These are phyloP conservation scores for Hymenotorrendiella dingleyae DNA, from an alignment of 2,329 filamentous ascomycete genomes.

Conservation along the genomic window DNA sequence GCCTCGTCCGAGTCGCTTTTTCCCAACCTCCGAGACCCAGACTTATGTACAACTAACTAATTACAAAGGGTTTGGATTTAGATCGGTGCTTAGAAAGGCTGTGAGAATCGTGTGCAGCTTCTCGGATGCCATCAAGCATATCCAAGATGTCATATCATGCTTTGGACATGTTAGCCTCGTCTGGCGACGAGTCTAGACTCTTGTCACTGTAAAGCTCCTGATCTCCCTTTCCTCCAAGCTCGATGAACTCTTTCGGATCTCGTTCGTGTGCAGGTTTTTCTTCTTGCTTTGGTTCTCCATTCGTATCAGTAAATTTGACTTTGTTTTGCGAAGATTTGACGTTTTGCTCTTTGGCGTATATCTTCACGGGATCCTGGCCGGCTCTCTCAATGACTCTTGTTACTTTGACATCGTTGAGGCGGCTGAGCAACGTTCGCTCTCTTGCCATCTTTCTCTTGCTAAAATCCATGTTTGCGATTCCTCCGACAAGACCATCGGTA, in stretches of 20 bases:
- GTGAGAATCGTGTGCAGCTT: no score
- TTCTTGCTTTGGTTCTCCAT: conserved; percentile 46
- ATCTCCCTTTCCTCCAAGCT: conserved; percentile 82
- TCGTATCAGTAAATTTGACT: conserved; percentile 26
- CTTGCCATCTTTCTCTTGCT: conserved; percentile 71
- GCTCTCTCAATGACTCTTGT: conserved; percentile 50
- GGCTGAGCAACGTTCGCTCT: conserved; percentile 79
- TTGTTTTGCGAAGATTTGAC: conserved; percentile 36
- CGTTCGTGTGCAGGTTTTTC: conserved; percentile 60
- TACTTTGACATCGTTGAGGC: conserved; percentile 69
- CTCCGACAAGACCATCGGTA: conserved; percentile 87
- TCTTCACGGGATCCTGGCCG: conserved; percentile 57
- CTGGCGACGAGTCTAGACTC: conserved; percentile 39
- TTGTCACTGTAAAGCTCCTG: conserved; percentile 68
- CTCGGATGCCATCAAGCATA: no score
- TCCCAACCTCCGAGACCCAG: no score
- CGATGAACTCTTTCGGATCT: conserved; percentile 70
- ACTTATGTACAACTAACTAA: no score
- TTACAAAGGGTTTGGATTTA: no score
- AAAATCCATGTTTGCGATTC: conserved; percentile 76
- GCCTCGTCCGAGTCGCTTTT: no score
- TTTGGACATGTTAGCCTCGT: no score
- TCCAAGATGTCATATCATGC: no score
- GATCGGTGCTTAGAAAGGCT: no score
- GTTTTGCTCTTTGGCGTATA: conserved; percentile 65